These are phyloP conservation scores for Closterium sp. DNA, from an alignment of 139 green algal species.

Conservation along the genomic window DNA sequence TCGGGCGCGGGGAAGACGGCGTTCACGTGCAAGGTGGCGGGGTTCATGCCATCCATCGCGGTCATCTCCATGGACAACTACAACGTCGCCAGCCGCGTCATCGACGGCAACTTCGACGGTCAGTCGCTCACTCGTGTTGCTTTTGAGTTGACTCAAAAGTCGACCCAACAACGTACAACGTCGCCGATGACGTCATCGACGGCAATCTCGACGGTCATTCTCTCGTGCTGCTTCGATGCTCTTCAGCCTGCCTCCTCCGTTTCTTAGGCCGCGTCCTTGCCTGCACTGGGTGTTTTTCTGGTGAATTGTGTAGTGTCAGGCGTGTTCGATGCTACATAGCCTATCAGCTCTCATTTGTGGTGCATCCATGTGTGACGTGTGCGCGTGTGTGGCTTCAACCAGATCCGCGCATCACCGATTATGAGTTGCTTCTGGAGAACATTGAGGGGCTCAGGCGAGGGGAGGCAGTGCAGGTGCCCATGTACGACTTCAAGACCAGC, in stretches of 20 bases:
- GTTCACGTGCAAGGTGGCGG: constrained; percentile 85
- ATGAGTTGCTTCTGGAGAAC: constrained; percentile 86
- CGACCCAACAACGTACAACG: no score
- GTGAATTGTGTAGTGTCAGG: no score
- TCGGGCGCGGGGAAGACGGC: constrained; percentile 93
- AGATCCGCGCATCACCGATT: constrained; percentile 92
- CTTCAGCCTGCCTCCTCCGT: no score
- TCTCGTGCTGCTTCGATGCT: no score
- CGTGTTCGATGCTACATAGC: no score
- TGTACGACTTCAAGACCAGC: constrained; percentile 94
- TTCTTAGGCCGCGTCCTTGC: no score
- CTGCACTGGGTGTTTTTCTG: no score
- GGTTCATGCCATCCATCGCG: constrained; percentile 80
- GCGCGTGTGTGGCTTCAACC: no score
- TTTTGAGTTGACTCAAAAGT: no score
- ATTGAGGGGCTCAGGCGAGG: constrained; percentile 75
- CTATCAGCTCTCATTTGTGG: no score
- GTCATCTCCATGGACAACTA: constrained; percentile 97
- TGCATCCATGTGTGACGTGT: no score
- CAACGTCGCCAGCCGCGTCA: constrained; percentile 85
- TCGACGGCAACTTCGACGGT: constrained; percentile 93
- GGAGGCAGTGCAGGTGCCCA: constrained; percentile 71
- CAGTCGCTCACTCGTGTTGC: background rate
- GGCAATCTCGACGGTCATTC: constrained; percentile 70
- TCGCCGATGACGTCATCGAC: constrained; percentile 67